Evolutionary conservation across 108 stramenopile species (phyloP).

Genomic region (Bacterosira constricta): DNA sequence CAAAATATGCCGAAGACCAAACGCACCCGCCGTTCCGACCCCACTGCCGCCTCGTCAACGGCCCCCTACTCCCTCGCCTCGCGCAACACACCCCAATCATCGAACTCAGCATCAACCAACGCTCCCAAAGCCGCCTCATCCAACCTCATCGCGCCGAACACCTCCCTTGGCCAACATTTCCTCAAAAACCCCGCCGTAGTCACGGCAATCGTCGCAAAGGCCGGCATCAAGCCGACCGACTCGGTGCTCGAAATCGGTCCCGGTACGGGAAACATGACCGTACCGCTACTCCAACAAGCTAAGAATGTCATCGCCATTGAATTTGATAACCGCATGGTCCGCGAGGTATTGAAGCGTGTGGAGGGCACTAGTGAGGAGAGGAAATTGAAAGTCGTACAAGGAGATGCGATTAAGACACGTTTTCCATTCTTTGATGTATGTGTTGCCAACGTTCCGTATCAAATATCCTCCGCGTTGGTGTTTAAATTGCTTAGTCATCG

Average conservation of each 20-base stretch:
- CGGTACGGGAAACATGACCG: constrained; percentile 99
- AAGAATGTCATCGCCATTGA: constrained; percentile 95
- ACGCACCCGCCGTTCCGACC: constrained; percentile 21
- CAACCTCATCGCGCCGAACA: constrained; percentile 91
- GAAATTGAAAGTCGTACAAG: constrained; percentile 93
- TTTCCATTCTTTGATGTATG: constrained; percentile 98
- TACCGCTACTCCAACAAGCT: constrained; percentile 89
- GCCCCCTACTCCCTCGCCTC: constrained; percentile 43
- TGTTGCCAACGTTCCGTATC: constrained; percentile 99
- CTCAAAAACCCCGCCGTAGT: constrained; percentile 99
- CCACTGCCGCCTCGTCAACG: constrained; percentile 8
- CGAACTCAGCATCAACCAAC: background rate
- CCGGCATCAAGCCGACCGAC: constrained; percentile 88
- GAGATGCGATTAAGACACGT: constrained; percentile 94
- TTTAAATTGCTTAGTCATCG: constrained; percentile 96
- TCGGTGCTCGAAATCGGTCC: constrained; percentile 89
- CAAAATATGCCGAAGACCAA: constrained; percentile 44
- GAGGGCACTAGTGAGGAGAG: constrained; percentile 80
- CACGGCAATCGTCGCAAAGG: constrained; percentile 93
- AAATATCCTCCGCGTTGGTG: constrained; percentile 93
- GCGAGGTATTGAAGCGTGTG: constrained; percentile 97
- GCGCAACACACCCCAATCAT: background rate
- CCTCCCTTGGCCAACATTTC: constrained; percentile 97
- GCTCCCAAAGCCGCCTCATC: constrained; percentile 3
- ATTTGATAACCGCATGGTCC: constrained; percentile 96